Evolutionary conservation across 1,139 yeast species (phyloP).

Genomic region (Taphrina flavorubra): DNA sequence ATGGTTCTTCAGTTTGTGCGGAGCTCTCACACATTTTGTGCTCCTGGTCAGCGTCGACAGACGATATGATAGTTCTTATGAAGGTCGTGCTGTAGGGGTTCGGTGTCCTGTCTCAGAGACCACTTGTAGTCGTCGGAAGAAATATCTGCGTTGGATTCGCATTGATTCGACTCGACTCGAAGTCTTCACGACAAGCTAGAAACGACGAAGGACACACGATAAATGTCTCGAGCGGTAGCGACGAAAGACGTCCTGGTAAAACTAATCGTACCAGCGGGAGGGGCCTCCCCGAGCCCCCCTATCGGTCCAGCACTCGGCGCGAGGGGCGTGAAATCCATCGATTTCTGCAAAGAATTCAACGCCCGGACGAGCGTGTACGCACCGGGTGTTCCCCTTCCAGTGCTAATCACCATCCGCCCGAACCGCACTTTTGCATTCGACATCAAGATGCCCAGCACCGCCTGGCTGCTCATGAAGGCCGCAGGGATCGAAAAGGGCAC

Average conservation of each 20-base stretch:
- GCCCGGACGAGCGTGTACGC: constrained; percentile 88
- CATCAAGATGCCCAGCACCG: constrained; percentile 89
- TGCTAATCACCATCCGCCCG: constrained; percentile 81
- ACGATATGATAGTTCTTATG: no score
- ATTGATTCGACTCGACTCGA: no score
- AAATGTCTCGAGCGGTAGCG: constrained; percentile 41
- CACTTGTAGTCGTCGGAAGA: no score
- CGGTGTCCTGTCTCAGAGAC: no score
- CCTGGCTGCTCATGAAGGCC: constrained; percentile 82
- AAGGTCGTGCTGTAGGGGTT: no score
- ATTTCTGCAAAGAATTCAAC: constrained; percentile 96
- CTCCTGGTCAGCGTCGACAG: neutral
- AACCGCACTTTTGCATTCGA: constrained; percentile 88
- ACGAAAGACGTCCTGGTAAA: constrained; percentile 67
- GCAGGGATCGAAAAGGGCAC: constrained; percentile 84
- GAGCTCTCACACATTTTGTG: neutral
- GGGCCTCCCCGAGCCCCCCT: constrained; percentile 99
- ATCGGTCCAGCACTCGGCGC: constrained; percentile 99
- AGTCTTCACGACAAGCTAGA: no score
- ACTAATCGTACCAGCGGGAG: constrained; percentile 96
- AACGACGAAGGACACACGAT: neutral
- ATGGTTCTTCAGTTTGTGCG: no score
- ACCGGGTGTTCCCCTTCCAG: constrained; percentile 91
- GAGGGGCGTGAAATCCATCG: constrained; percentile 97
- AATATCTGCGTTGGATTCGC: no score